These are phyloP conservation scores for Emmonsiellopsis sp. DNA, from an alignment of 2,329 filamentous ascomycete genomes.

Conservation along the genomic window DNA sequence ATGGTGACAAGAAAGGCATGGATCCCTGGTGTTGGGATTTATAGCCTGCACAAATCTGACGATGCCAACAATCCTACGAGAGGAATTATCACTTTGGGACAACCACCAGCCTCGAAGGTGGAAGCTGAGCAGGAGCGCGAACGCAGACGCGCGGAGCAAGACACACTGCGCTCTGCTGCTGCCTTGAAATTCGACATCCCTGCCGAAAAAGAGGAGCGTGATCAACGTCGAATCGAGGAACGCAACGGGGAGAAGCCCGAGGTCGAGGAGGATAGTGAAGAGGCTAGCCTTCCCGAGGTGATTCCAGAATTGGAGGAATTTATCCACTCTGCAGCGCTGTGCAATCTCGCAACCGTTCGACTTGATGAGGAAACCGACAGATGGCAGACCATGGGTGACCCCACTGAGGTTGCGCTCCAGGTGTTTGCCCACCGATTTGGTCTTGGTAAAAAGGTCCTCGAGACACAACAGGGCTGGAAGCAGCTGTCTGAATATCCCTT, in stretches of 20 bases:
- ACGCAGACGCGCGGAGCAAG: slow-evolving; percentile 40
- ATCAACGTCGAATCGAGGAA: slow-evolving; percentile 19
- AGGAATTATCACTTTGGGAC: slow-evolving; percentile 35
- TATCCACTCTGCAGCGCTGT: slow-evolving; percentile 46
- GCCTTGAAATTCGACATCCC: slow-evolving; percentile 57
- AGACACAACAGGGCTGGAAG: slow-evolving; percentile 37
- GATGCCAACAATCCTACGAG: slow-evolving; percentile 49
- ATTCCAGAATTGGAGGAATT: slow-evolving; percentile 42
- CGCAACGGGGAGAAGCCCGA: slow-evolving; percentile 16
- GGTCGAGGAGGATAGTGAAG: slow-evolving; percentile 11
- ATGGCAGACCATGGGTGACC: slow-evolving; percentile 54
- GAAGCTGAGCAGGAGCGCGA: slow-evolving; percentile 22
- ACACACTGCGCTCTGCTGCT: slow-evolving; percentile 51
- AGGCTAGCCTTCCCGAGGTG: slow-evolving; percentile 26
- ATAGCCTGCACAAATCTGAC: slow-evolving; percentile 44
- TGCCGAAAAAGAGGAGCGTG: slow-evolving; percentile 33
- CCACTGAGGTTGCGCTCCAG: slow-evolving; percentile 59
- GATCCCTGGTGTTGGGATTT: slow-evolving; percentile 45
- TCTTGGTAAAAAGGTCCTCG: slow-evolving; percentile 37
- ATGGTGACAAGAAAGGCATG: slow-evolving; percentile 54
- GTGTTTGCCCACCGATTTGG: slow-evolving; percentile 56
- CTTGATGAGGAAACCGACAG: slow-evolving; percentile 31
- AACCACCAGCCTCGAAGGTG: slow-evolving; percentile 21
- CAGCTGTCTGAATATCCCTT: slow-evolving; percentile 56
- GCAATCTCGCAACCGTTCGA: slow-evolving; percentile 45